Conservation (phyloP, 495 filamentous ascomycete species). For the Amniculicola lignicola region DNA sequence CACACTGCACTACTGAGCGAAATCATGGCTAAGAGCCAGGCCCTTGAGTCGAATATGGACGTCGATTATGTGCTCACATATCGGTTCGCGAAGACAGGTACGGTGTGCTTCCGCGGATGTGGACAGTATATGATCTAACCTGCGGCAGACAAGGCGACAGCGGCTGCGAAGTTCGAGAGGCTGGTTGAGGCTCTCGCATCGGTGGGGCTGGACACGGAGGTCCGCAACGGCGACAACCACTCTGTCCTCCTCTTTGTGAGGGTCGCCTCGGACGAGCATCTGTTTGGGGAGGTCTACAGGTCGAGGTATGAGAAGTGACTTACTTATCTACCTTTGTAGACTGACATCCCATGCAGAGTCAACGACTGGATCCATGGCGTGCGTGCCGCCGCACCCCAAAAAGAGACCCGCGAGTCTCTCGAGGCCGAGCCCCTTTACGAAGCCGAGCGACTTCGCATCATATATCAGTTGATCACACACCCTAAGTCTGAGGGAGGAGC, state of each 20-base stretch:
- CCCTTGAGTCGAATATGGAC: constrained; percentile 55
- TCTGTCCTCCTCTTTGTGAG: constrained; percentile 82
- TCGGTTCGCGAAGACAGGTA: constrained; percentile 63
- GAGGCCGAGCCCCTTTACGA: constrained; percentile 71
- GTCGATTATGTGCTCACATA: constrained; percentile 95
- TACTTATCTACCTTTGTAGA: no score
- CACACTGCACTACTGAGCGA: no score
- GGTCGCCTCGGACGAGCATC: constrained; percentile 62
- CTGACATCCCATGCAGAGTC: constrained; percentile 56
- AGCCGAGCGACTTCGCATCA: constrained; percentile 81
- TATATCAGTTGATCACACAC: constrained; percentile 83
- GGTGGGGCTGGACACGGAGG: constrained; percentile 79
- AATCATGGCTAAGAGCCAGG: constrained; percentile 39
- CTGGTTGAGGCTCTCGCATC: constrained; percentile 67
- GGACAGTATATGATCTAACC: neutral
- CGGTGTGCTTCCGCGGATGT: neutral
- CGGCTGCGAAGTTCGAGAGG: constrained; percentile 68
- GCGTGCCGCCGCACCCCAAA: constrained; percentile 71
- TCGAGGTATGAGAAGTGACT: constrained; percentile 51
- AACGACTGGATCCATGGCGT: constrained; percentile 97
- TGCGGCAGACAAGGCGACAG: constrained; percentile 60
- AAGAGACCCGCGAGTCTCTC: constrained; percentile 62
- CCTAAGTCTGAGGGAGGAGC: constrained; percentile 80
- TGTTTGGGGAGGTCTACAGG: constrained; percentile 52
- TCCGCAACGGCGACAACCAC: constrained; percentile 71